Conservation (phyloP, 441 rosid species). For the Omphalea diandra region DNA sequence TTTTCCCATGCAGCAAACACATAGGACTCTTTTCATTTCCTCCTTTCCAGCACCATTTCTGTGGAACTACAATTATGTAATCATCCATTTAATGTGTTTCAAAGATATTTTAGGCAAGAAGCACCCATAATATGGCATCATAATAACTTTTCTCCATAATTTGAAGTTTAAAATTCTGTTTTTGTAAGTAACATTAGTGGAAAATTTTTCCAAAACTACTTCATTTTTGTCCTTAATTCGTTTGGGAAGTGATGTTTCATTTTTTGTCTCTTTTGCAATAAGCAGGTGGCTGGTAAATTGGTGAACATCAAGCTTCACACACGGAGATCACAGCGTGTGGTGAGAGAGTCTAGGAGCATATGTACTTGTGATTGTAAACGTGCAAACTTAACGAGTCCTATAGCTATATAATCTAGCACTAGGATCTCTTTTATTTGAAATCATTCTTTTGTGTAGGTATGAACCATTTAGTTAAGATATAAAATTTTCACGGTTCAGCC, state of each 20-base stretch:
- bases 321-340: conserved; percentile 63
- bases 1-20: too few relatives aligned
- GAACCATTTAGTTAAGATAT: not conserved
- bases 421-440: not conserved
- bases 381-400: conserved; percentile 40
- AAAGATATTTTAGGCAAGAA: not conserved
- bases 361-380: conserved; percentile 75
- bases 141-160: not conserved
- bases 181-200: not conserved
- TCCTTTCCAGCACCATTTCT: not conserved
- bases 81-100: not conserved
- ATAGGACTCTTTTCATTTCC: not conserved
- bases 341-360: conserved; percentile 67
- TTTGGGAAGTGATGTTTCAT: not conserved
- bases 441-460: not conserved
- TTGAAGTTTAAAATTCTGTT: not conserved
- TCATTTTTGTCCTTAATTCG: not conserved
- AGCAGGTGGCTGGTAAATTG: conserved; percentile 77
- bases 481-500: not conserved
- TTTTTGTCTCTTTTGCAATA: not conserved
- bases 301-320: conserved; percentile 80
- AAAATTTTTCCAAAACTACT: not conserved
- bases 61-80: not conserved
- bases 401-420: conserved; percentile 11
- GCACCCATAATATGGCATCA: not conserved